Base-by-base conservation (phyloP, 2,329 filamentous ascomycete species). In the Penicillium sp. region DNA sequence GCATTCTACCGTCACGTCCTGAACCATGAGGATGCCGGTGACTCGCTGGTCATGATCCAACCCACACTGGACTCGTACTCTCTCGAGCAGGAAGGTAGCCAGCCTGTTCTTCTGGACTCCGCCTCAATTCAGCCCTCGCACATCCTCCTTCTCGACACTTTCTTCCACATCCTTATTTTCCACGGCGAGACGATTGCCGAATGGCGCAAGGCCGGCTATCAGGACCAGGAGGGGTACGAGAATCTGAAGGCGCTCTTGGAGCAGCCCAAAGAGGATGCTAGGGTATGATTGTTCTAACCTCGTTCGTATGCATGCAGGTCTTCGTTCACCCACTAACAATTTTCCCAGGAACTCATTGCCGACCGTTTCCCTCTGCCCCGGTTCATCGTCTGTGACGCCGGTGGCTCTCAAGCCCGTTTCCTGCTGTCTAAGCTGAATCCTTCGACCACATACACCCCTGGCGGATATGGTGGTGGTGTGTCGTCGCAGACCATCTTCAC, bases 151-250 rank as follows among this genome's bases (percentile, higher is more conserved):
- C 88, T 99, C 56, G 95, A 99, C 71, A 98, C 95, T 0, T 99
- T 99, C 83, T 99, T 99, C 85, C 95, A 99, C 76, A 99, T 99
- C 62, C 86, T 99, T 56, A 99, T 99, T 69, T 99, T 98, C 85
- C 93, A 99, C 70, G 95, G 95, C 63, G 94, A 99, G 82, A 98
- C 94, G 0, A 90, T 98, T 77, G 95, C 95, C 0, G 92, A 97
- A 75, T 99, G 95, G 95, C 88, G 93, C 66, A 98, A 99, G 77
- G 93, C 93, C 18, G 95, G 95, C 1, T 99, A 99, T 73, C 95
- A 99, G 69, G 92, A 97, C 2, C 94, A 98, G 76, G 94, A 97
- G 73, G 95, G 95, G 10, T 99, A 99, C 72, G 95, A 98, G 77
- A 98, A 97, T 78, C 96, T 99, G 79, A 89, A 89, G 51, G 79